Percentiles rank a stretch among this genome's conserved stretches.
Evolutionary conservation across 2,329 filamentous ascomycete species (phyloP).

Genomic region (Penicillium decumbens): DNA sequence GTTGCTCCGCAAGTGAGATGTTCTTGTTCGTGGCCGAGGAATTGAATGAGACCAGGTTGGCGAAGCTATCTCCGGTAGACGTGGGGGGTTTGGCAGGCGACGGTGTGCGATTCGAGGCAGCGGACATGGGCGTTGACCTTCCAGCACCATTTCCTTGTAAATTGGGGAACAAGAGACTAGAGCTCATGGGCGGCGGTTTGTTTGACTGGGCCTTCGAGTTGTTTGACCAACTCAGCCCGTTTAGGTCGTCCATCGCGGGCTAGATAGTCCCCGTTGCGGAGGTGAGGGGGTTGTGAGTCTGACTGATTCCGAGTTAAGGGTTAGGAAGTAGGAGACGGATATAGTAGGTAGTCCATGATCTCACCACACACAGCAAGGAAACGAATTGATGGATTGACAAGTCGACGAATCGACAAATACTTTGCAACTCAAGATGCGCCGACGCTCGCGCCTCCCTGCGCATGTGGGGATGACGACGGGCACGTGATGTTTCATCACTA

Average conservation of each 20-base stretch:
- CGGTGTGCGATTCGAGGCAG: slow-evolving; percentile 29
- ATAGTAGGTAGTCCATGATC: slow-evolving; percentile 8
- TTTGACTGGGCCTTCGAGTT: slow-evolving; percentile 29
- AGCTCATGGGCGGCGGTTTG: slow-evolving; percentile 38
- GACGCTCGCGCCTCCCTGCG: slow-evolving; percentile 9
- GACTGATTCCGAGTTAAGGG: neutral
- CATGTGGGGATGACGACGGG: slow-evolving; percentile 13
- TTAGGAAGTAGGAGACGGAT: slow-evolving; percentile 1
- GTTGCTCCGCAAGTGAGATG: slow-evolving; percentile 62
- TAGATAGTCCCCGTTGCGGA: slow-evolving; percentile 1
- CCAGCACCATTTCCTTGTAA: slow-evolving; percentile 38
- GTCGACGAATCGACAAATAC: neutral
- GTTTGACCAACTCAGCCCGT: slow-evolving; percentile 44
- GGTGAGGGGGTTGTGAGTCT: neutral
- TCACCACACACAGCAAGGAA: slow-evolving; percentile 7
- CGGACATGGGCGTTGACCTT: slow-evolving; percentile 42
- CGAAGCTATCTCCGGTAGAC: slow-evolving; percentile 53
- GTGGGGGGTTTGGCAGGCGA: slow-evolving; percentile 40
- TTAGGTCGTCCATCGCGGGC: slow-evolving; percentile 46
- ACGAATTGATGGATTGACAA: neutral
- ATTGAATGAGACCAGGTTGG: slow-evolving; percentile 60
- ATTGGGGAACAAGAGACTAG: slow-evolving; percentile 33
- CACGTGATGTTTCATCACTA: slow-evolving; percentile 17
- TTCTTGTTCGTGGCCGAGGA: slow-evolving; percentile 54
- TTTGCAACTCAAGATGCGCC: neutral